phyloP scores from a whole-genome alignment of 805 yeast genomes.

The Candida argentea region DNA sequence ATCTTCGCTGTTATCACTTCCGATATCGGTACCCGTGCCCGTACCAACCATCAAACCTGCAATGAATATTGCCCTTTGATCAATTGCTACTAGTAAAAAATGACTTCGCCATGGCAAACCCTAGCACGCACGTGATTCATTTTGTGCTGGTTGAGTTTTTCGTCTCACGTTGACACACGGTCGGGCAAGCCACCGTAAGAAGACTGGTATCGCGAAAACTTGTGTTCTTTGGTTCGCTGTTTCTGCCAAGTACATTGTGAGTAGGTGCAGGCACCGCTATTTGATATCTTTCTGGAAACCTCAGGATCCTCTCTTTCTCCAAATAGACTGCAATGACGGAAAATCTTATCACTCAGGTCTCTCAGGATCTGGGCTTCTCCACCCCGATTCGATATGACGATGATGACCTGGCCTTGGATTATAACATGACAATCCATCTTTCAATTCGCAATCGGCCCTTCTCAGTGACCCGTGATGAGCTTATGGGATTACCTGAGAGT shows the following conservation, averaged over 20 bases:
- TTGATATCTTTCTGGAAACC: too few species aligned
- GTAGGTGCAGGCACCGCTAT: too few species aligned
- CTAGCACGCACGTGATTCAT: not conserved
- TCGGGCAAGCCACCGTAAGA: too few species aligned
- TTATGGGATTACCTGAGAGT: conserved; percentile 87
- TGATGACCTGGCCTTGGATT: conserved; percentile 32
- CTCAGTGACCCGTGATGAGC: conserved; percentile 75
- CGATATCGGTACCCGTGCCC: too few species aligned
- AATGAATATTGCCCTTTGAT: not conserved
- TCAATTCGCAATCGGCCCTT: conserved; percentile 68
- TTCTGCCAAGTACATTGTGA: too few species aligned
- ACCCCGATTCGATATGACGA: conserved; percentile 13
- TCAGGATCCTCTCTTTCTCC: too few species aligned
- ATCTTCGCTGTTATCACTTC: not conserved
- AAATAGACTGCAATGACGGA: conserved; percentile 35
- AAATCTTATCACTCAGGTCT: conserved; percentile 64
- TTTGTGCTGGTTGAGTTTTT: too few species aligned
- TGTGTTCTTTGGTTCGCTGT: too few species aligned
- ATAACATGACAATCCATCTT: conserved; percentile 61
- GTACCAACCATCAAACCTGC: too few species aligned
- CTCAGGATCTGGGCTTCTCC: conserved; percentile 31
- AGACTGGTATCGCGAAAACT: too few species aligned
- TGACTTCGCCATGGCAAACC: not conserved
- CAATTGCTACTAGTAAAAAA: conserved; percentile 13
- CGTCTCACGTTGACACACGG: too few species aligned